These are phyloP conservation scores for Apiotrichum montevideense DNA, from an alignment of 1,284 basidiomycete species.

Conservation along the genomic window DNA sequence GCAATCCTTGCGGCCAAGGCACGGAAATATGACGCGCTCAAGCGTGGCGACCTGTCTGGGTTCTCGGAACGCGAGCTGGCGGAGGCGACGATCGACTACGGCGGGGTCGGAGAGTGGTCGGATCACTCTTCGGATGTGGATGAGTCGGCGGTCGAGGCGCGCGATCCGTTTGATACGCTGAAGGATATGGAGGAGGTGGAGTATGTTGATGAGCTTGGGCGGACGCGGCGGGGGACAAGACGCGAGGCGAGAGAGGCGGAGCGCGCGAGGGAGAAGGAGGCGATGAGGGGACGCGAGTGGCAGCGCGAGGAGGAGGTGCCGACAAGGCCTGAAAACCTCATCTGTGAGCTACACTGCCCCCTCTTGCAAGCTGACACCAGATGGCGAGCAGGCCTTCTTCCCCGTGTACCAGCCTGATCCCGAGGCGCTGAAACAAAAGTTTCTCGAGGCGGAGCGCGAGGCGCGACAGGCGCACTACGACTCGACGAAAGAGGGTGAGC, in stretches of 20 bases:
- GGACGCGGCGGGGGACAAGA: slow-evolving; percentile 40
- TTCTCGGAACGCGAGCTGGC: slow-evolving; percentile 70
- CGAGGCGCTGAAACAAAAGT: slow-evolving; percentile 69
- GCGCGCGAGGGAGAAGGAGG: slow-evolving; percentile 4
- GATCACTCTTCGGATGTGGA: slow-evolving; percentile 36
- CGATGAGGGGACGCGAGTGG: slow-evolving; percentile 8
- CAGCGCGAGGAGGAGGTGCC: slow-evolving; percentile 12
- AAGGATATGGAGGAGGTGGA: slow-evolving; percentile 35
- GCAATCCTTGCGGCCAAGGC: slow-evolving; percentile 66
- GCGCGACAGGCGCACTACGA: slow-evolving; percentile 74
- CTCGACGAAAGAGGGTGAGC: slow-evolving; percentile 62
- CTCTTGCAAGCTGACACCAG: slow-evolving; percentile 8
- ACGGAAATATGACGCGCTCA: slow-evolving; percentile 70
- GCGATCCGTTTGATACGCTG: slow-evolving; percentile 10
- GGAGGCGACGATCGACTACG: slow-evolving; percentile 78
- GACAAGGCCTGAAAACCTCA: slow-evolving; percentile 57
- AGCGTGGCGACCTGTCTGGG: slow-evolving; percentile 72
- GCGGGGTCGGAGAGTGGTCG: slow-evolving; percentile 54
- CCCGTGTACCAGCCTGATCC: slow-evolving; percentile 78
- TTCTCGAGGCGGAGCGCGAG: slow-evolving; percentile 65
- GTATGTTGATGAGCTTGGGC: slow-evolving; percentile 46
- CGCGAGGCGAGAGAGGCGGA: slow-evolving; percentile 40
- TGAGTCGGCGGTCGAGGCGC: slow-evolving; percentile 45
- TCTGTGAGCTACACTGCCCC: slow-evolving; percentile 40
- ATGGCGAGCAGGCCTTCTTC: slow-evolving; percentile 72